Percentiles rank a stretch among this genome's conserved stretches.
phyloP scores from a whole-genome alignment of 192 early-diverging fungal species.

The Rhizophagus sp. region DNA sequence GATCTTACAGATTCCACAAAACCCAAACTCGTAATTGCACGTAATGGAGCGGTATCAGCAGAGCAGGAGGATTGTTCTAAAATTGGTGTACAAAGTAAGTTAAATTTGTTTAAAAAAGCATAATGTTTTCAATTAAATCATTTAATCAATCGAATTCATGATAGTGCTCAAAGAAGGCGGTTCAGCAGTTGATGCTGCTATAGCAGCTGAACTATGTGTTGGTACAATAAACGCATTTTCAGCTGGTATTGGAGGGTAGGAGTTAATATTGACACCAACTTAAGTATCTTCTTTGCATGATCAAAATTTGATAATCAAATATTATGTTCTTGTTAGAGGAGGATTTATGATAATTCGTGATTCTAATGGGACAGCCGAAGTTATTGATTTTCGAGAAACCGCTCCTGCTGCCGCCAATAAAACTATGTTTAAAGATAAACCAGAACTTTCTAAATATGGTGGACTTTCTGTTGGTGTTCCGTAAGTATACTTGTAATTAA shows the following conservation, averaged over 20 bases:
- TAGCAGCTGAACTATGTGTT: constrained; percentile 84
- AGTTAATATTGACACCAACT: neutral
- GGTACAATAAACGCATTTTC: constrained; percentile 89
- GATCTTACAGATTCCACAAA: neutral
- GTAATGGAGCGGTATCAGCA: neutral
- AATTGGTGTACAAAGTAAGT: neutral
- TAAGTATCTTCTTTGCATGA: neutral
- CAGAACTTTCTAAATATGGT: constrained; percentile 67
- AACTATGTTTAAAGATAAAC: constrained; percentile 82
- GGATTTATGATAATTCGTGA: constrained; percentile 88
- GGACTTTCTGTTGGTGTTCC: constrained; percentile 79
- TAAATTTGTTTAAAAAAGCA: neutral
- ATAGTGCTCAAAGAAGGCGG: constrained; percentile 80
- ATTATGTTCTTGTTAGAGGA: constrained; percentile 55
- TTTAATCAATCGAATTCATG: neutral
- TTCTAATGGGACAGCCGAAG: constrained; percentile 56
- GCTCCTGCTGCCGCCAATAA: constrained; percentile 72
- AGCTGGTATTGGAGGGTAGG: constrained; percentile 81
- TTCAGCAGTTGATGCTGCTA: constrained; percentile 85
- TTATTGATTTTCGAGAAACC: constrained; percentile 88
- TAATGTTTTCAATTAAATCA: neutral
- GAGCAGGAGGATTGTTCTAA: neutral
- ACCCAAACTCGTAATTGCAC: neutral
- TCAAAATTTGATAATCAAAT: neutral
- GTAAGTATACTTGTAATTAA: constrained; percentile 38